Percentiles rank a stretch among this genome's conserved stretches.
These are phyloP conservation scores for Hibiscus tridactylites DNA, from an alignment of 345 rosid genomes.

Conservation along the genomic window DNA sequence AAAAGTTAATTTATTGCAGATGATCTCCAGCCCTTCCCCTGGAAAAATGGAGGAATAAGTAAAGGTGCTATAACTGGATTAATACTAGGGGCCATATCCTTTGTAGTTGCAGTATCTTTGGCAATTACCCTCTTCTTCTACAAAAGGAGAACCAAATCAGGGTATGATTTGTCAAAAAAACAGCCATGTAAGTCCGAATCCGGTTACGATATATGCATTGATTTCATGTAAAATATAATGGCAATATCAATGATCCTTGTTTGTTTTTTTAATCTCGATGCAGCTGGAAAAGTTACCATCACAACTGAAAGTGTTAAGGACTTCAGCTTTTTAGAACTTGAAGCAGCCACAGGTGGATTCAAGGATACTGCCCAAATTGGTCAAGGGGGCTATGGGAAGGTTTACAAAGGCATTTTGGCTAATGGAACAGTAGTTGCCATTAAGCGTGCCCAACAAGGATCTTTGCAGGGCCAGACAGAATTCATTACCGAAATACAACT, in stretches of 20 bases:
- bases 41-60: slow-evolving; percentile 22
- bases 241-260: not conserved
- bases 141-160: not conserved
- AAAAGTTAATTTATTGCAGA: slow-evolving; percentile 10
- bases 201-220: not conserved
- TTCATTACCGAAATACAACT: slow-evolving; percentile 48
- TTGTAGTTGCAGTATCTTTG: slow-evolving; percentile 13
- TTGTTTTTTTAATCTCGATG: not conserved
- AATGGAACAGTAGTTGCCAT: slow-evolving; percentile 41
- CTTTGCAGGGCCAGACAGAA: slow-evolving; percentile 40
- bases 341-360: slow-evolving; percentile 34
- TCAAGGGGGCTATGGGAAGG: slow-evolving; percentile 50
- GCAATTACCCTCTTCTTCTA: slow-evolving; percentile 8
- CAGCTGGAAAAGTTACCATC: slow-evolving; percentile 28
- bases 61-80: slow-evolving; percentile 21
- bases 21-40: not conserved
- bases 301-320: slow-evolving; percentile 33
- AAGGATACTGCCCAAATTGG: slow-evolving; percentile 26
- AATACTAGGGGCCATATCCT: slow-evolving; percentile 16
- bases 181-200: slow-evolving; percentile 15
- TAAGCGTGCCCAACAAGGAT: slow-evolving; percentile 38
- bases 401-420: slow-evolving; percentile 42
- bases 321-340: slow-evolving; percentile 35
- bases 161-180: not conserved
- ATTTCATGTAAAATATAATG: not conserved